Evolutionary conservation across 306 rosid species (phyloP), one percentile per base, ranked within the genome.

Genomic region (Ormosia emarginata): DNA sequence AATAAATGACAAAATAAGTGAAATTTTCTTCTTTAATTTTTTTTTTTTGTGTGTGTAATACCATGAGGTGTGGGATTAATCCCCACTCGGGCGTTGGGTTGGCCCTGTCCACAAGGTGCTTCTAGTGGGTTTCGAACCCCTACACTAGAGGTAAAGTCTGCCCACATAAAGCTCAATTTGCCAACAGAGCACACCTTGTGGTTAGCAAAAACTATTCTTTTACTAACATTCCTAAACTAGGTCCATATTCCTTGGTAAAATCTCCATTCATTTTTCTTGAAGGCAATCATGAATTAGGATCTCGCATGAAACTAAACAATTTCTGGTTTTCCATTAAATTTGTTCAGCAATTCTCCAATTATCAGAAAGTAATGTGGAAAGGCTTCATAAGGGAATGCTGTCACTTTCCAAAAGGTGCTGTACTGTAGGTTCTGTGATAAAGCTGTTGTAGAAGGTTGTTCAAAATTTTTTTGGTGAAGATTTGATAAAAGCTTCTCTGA

Each of bases 271-370:
- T 62, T 64, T 62, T 64, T 47, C 13, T 32, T 8, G 36, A 17
- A 67, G 36, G n/a, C 29, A 39, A 58, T 58, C 37, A 1, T 57
- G 53, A 74, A 24, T 12, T 39, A 12, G 41, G 5, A 15, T 59
- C 32, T 15, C 13, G 9, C 9, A 41, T 18, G 57, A 30, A 75
- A 61, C 43, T 7, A 74, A 24, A 50, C 56, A 50, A 58, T 40
- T 34, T 58, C n/a, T 34, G 4, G 4, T 57, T 61, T 43, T 71
- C 6, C 30, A 63, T 37, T 53, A 56, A 53, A 40, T 18, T 39
- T 74, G 67, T 74, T n/a, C 40, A 12, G 71, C 46, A 36, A 67
- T 55, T 78, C 75, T 52, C 68, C 41, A 40, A 52, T 67, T 75
- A 59, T 29, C 56, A 44, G 32, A 18, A 39, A 79, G 47, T 33